Evolutionary conservation across 176 grass and related monocot species (phyloP).

Genomic region (Chloris gayana): DNA sequence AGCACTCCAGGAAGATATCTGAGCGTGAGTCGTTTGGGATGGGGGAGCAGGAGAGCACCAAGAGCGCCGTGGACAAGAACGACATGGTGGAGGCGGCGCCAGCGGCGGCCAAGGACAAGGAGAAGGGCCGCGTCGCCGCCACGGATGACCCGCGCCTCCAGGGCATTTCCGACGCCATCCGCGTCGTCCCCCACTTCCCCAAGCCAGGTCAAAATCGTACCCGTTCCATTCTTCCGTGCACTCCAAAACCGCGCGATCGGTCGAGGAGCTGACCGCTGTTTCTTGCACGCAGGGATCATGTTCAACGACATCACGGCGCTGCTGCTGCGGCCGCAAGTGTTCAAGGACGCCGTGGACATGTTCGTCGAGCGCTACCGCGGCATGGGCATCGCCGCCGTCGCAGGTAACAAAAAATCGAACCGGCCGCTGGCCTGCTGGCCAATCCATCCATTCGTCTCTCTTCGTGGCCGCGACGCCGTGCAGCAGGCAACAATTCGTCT

Average conservation of each 20-base stretch:
- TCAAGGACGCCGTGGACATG: constrained; percentile 85
- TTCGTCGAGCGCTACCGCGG: constrained; percentile 89
- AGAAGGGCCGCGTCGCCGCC: constrained; percentile 11
- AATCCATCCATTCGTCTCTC: not conserved
- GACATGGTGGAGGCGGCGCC: not conserved
- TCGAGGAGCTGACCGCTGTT: not conserved
- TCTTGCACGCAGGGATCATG: constrained; percentile 74
- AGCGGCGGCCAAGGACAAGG: constrained; percentile 37
- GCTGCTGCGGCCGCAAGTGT: constrained; percentile 75
- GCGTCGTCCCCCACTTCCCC: constrained; percentile 95
- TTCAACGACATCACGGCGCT: constrained; percentile 97
- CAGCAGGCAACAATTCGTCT: too few relatives aligned
- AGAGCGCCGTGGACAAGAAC: not conserved
- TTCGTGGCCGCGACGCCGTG: not conserved
- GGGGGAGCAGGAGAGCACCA: constrained; percentile 45
- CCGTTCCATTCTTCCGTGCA: not conserved
- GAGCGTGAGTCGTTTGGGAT: not conserved
- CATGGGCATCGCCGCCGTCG: constrained; percentile 80
- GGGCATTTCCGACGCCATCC: constrained; percentile 77
- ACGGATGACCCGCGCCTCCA: constrained; percentile 78
- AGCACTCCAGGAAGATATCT: not conserved
- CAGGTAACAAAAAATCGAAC: constrained; percentile 49
- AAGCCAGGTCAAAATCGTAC: constrained; percentile 59
- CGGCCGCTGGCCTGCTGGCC: not conserved
- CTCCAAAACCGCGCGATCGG: not conserved